Evolutionary conservation across 2,329 filamentous ascomycete genomes (phyloP).

Genomic region (Paramyrothecium roridum): DNA sequence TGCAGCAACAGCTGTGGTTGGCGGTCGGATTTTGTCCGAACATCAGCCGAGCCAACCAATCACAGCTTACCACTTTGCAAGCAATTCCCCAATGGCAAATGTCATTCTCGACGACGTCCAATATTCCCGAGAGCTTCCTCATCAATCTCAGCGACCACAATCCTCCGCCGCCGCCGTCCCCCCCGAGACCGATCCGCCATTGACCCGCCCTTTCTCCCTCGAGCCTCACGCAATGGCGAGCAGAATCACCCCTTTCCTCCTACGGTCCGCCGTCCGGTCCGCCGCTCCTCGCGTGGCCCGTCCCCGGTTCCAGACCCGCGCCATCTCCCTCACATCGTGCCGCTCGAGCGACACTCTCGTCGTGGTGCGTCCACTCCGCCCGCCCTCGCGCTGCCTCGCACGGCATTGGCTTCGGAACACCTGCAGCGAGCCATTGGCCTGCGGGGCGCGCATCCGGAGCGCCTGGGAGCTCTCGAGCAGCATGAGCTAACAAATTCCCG

Average conservation of each 20-base stretch:
- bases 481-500: conserved; percentile 12
- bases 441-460: neutral
- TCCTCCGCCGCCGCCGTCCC: too few species aligned
- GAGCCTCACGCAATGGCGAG: conserved; percentile 65
- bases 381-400: conserved; percentile 3
- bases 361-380: conserved; percentile 48
- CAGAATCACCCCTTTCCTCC: conserved; percentile 71
- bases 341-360: conserved; percentile 69
- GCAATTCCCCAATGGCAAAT: conserved; percentile 16
- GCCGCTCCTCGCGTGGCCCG: conserved; percentile 59
- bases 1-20: too few species aligned
- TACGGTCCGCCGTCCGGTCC: conserved; percentile 65
- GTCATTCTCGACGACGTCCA: conserved; percentile 18
- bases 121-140: conserved; percentile 31
- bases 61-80: conserved; percentile 28
- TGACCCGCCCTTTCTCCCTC: conserved; percentile 12
- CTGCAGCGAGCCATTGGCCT: neutral
- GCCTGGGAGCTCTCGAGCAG: neutral
- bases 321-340: conserved; percentile 66
- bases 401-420: conserved; percentile 1
- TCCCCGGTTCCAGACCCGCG: conserved; percentile 58
- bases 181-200: conserved; percentile 14
- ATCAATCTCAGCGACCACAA: conserved; percentile 14
- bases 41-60: conserved; percentile 26
- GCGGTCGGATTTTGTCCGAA: conserved; percentile 16